These are phyloP conservation scores for Escovopsis weberi DNA, from an alignment of 2,329 filamentous ascomycete species.

Conservation along the genomic window DNA sequence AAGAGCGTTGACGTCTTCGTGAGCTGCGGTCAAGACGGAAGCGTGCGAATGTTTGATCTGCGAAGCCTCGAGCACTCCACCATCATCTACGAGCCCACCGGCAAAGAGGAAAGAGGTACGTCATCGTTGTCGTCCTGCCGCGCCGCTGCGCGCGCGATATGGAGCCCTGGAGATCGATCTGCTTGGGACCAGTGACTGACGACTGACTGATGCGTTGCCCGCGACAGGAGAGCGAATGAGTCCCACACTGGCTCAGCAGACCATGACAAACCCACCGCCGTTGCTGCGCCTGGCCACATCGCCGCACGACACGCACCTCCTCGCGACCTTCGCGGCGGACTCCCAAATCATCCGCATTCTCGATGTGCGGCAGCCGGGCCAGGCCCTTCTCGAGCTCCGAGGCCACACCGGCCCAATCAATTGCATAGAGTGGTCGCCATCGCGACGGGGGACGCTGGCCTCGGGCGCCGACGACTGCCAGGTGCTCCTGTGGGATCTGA, in stretches of 20 bases:
- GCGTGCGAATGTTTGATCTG: conserved; percentile 96
- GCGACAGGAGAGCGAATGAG: conserved; percentile 49
- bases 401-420: conserved; percentile 79
- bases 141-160: no score
- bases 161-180: no score
- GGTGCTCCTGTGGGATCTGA: conserved; percentile 85
- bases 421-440: conserved; percentile 90
- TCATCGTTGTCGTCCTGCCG: conserved; percentile 1
- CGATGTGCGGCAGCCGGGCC: conserved; percentile 89
- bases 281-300: conserved; percentile 75
- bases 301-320: conserved; percentile 84
- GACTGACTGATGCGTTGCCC: conserved; percentile 13
- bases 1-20: conserved; percentile 98
- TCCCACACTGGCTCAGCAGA: conserved; percentile 62
- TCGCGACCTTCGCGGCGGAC: conserved; percentile 94
- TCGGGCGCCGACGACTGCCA: conserved; percentile 86
- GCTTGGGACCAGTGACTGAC: background rate
- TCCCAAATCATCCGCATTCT: conserved; percentile 86
- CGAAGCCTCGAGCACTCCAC: conserved; percentile 94
- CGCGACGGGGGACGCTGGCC: conserved; percentile 72
- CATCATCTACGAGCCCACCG: conserved; percentile 95
- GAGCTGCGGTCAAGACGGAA: conserved; percentile 92
- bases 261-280: conserved; percentile 62
- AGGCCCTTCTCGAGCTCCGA: conserved; percentile 82
- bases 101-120: conserved; percentile 63